Evolutionary conservation across 805 yeast genomes (phyloP).

Genomic region (Saturnispora hagleri): DNA sequence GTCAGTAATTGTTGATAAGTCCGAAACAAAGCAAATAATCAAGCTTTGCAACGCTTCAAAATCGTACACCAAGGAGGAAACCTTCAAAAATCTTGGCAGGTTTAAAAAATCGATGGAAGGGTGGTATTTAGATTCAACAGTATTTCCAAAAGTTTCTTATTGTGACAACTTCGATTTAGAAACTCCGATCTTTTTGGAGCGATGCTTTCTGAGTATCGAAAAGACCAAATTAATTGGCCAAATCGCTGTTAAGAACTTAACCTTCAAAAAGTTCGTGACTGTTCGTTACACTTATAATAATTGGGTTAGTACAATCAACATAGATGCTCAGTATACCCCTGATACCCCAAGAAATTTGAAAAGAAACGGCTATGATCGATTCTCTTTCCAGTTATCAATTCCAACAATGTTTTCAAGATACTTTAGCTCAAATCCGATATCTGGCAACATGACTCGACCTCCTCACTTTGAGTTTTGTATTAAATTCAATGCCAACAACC

Average conservation of each 20-base stretch:
- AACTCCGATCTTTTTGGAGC: constrained; percentile 53
- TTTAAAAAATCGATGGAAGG: constrained; percentile 19
- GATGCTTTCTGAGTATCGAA: constrained; percentile 49
- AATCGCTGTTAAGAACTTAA: constrained; percentile 67
- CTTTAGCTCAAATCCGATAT: constrained; percentile 16
- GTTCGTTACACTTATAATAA: constrained; percentile 67
- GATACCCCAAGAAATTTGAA: constrained; percentile 45
- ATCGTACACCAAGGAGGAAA: constrained; percentile 12
- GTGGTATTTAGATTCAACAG: constrained; percentile 38
- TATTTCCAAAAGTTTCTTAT: constrained; percentile 39
- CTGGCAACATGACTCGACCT: constrained; percentile 10
- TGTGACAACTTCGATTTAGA: constrained; percentile 33
- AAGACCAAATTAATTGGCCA: constrained; percentile 57
- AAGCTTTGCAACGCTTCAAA: constrained; percentile 14
- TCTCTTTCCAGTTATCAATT: constrained; percentile 53
- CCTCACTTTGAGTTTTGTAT: constrained; percentile 41
- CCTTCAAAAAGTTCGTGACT: constrained; percentile 58
- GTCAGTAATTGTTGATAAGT: not conserved
- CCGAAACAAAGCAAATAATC: constrained; percentile 10
- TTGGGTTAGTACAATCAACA: constrained; percentile 71
- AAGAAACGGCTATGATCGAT: constrained; percentile 55
- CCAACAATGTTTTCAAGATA: constrained; percentile 30
- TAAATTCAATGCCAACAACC: constrained; percentile 37
- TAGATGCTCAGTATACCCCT: constrained; percentile 50
- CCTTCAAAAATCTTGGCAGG: constrained; percentile 10